phyloP scores from a whole-genome alignment of 192 early-diverging fungal species.

The Backusella liffmaniae region DNA sequence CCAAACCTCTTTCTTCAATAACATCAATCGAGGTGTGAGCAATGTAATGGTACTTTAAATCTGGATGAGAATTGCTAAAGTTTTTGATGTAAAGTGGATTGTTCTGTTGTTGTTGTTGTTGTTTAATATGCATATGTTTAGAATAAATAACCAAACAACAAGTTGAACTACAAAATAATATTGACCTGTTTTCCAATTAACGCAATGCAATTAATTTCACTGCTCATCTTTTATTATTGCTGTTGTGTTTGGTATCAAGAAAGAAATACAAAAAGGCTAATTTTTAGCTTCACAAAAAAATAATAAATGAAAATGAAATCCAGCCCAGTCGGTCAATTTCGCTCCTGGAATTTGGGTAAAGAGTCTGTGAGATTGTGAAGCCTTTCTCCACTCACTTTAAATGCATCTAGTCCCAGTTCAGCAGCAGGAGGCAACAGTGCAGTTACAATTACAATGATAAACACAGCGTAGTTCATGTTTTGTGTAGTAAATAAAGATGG shows the following conservation, averaged over 20 bases:
- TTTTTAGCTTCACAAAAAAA: too few relatives aligned
- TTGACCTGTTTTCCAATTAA: slow-evolving; percentile 56
- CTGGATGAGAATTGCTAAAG: slow-evolving; percentile 69
- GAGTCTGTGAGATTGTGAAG: not conserved
- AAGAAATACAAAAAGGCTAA: not conserved
- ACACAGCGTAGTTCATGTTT: not conserved
- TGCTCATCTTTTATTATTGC: slow-evolving; percentile 34
- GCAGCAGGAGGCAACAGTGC: not conserved
- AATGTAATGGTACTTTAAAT: slow-evolving; percentile 88
- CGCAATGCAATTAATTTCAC: slow-evolving; percentile 57
- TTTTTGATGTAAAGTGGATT: slow-evolving; percentile 85
- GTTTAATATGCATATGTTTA: too few relatives aligned
- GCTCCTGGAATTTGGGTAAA: not conserved
- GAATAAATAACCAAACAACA: not conserved
- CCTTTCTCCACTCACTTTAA: not conserved
- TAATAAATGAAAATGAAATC: not conserved
- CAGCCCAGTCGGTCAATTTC: not conserved
- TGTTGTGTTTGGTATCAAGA: not conserved
- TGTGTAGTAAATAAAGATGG: not conserved
- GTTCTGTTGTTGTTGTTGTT: slow-evolving; percentile 48
- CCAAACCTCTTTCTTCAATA: slow-evolving; percentile 78
- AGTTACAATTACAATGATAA: not conserved
- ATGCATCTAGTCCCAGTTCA: not conserved
- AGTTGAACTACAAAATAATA: not conserved
- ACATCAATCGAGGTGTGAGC: slow-evolving; percentile 91